Evolutionary conservation across 169 alveolate species (phyloP).

Genomic region (Neospora caninum): DNA sequence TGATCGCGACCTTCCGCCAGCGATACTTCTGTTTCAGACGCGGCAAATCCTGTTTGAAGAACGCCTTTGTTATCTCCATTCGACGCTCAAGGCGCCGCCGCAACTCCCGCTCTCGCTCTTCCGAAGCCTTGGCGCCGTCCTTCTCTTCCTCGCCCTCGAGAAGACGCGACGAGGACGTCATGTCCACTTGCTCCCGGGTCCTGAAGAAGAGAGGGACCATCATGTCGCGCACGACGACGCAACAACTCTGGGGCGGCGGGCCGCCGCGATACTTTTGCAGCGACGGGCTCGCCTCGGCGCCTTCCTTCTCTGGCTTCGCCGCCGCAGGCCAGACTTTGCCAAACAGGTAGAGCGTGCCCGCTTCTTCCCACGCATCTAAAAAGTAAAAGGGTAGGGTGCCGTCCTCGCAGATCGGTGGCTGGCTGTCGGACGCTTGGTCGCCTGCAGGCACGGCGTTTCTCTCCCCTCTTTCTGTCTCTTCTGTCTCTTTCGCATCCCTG

Average conservation of each 20-base stretch:
- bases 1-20: conserved; percentile 31
- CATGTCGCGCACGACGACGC: conserved; percentile 67
- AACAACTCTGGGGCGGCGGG: conserved; percentile 58
- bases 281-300: neutral
- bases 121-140: neutral
- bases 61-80: conserved; percentile 20
- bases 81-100: conserved; percentile 12
- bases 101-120: neutral
- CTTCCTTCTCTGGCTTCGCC: neutral
- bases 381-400: conserved; percentile 59
- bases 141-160: conserved; percentile 1
- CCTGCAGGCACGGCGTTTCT: neutral
- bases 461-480: neutral
- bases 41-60: conserved; percentile 31
- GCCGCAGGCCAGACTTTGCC: conserved; percentile 55
- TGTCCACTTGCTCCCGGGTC: conserved; percentile 51
- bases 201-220: conserved; percentile 58
- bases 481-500: neutral
- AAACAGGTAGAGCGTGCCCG: conserved; percentile 59
- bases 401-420: conserved; percentile 51
- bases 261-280: neutral
- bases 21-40: conserved; percentile 43
- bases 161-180: neutral
- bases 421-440: neutral
- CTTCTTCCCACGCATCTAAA: conserved; percentile 66